phyloP scores from a whole-genome alignment of 73 alveolate genomes.

The Paramecium pentaurelia region DNA sequence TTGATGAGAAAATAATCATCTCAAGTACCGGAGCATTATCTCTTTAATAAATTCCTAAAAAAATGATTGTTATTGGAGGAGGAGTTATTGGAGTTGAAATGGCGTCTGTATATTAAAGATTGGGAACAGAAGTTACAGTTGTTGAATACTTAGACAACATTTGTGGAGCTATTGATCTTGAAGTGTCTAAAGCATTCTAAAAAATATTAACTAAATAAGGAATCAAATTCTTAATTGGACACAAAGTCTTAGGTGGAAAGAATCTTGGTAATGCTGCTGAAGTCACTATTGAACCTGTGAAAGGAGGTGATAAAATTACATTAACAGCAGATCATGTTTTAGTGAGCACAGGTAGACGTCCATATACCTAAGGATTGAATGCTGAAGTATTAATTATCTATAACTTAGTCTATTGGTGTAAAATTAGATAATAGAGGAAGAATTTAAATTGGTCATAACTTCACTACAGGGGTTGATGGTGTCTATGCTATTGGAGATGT shows the following conservation, averaged over 20 bases:
- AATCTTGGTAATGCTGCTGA: slow-evolving; percentile 68
- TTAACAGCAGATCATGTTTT: slow-evolving; percentile 81
- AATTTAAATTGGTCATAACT: slow-evolving; percentile 60
- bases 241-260: slow-evolving; percentile 83
- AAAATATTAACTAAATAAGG: slow-evolving; percentile 91
- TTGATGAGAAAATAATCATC: slow-evolving; percentile 80
- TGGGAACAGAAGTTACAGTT: slow-evolving; percentile 93
- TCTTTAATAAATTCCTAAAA: slow-evolving; percentile 88
- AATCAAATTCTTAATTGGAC: slow-evolving; percentile 80
- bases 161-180: slow-evolving; percentile 84
- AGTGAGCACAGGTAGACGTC: slow-evolving; percentile 90
- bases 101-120: slow-evolving; percentile 91
- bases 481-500: slow-evolving; percentile 92
- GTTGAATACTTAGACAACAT: slow-evolving; percentile 87
- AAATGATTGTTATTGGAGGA: slow-evolving; percentile 92
- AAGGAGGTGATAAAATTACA: slow-evolving; percentile 69
- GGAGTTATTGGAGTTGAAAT: slow-evolving; percentile 97
- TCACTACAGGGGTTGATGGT: slow-evolving; percentile 59
- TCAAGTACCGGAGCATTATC: slow-evolving; percentile 82
- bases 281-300: slow-evolving; percentile 76
- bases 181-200: slow-evolving; percentile 79
- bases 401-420: slow-evolving; percentile 64
- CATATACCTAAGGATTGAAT: slow-evolving; percentile 79
- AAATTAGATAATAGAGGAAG: slow-evolving; percentile 73
- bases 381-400: slow-evolving; percentile 53